Evolutionary conservation across 2,329 filamentous ascomycete genomes (phyloP).

Genomic region (Exserohilum rostratum): DNA sequence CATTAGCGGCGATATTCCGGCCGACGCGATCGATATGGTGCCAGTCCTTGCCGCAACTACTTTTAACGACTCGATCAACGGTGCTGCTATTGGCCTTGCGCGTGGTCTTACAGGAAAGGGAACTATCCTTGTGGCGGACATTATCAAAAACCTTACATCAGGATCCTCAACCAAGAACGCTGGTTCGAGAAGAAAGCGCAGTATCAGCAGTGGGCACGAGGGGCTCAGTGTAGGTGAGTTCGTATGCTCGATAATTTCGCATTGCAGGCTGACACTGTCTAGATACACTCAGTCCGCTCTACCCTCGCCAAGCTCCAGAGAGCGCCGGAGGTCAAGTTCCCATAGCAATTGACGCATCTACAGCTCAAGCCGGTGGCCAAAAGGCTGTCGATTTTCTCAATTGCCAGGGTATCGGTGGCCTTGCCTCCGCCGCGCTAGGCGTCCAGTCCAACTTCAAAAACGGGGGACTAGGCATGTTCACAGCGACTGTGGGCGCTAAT

Average conservation of each 20-base stretch:
- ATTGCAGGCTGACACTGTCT: neutral
- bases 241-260: neutral
- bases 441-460: conserved; percentile 20
- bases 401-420: conserved; percentile 36
- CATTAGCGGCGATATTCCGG: conserved; percentile 31
- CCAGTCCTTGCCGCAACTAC: conserved; percentile 20
- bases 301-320: conserved; percentile 14
- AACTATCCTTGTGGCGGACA: conserved; percentile 29
- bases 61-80: conserved; percentile 38
- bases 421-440: conserved; percentile 28
- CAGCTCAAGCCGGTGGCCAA: conserved; percentile 27
- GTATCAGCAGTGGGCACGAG: neutral
- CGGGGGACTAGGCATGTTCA: conserved; percentile 13
- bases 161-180: conserved; percentile 5
- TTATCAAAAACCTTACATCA: conserved; percentile 24
- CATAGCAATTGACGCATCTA: conserved; percentile 28
- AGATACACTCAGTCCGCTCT: conserved; percentile 22
- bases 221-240: conserved; percentile 26
- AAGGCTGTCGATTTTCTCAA: conserved; percentile 25
- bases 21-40: conserved; percentile 26
- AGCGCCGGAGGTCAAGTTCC: neutral
- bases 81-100: conserved; percentile 33
- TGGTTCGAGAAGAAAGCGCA: conserved; percentile 5
- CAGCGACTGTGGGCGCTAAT: neutral
- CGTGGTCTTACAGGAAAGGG: conserved; percentile 34